Evolutionary conservation across 2,329 filamentous ascomycete genomes (phyloP).

Genomic region (Metarhizium brunneum): DNA sequence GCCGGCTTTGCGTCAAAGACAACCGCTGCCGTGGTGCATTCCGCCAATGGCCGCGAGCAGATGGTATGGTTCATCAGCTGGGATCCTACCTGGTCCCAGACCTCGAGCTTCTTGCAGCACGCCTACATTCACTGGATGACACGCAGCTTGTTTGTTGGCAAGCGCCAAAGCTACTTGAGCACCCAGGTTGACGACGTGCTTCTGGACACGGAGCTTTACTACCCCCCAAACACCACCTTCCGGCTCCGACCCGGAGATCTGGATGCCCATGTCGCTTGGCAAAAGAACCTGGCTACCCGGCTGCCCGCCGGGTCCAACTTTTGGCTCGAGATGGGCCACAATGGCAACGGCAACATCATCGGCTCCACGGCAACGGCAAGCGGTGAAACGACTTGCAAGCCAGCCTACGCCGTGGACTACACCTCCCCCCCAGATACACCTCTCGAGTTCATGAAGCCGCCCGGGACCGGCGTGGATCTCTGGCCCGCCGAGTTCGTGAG

Average conservation of each 20-base stretch:
- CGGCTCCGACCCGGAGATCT: slow-evolving; percentile 38
- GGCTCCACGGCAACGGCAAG: slow-evolving; percentile 40
- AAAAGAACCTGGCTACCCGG: slow-evolving; percentile 30
- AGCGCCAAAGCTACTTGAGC: slow-evolving; percentile 43
- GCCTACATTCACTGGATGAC: slow-evolving; percentile 55
- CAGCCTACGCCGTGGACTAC: slow-evolving; percentile 32
- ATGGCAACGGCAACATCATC: slow-evolving; percentile 36
- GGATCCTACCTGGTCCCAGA: slow-evolving; percentile 31
- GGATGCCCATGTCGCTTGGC: slow-evolving; percentile 34
- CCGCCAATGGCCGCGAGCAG: slow-evolving; percentile 46
- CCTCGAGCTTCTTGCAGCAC: slow-evolving; percentile 51
- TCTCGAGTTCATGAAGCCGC: slow-evolving; percentile 34
- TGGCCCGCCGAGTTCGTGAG: slow-evolving; percentile 42
- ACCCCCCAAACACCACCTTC: slow-evolving; percentile 37
- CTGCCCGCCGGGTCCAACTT: slow-evolving; percentile 42
- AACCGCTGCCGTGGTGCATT: slow-evolving; percentile 51
- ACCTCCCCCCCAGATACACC: slow-evolving; percentile 32
- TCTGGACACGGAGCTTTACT: slow-evolving; percentile 40
- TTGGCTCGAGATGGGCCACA: slow-evolving; percentile 45
- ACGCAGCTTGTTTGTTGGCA: slow-evolving; percentile 47
- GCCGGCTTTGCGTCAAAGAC: slow-evolving; percentile 27
- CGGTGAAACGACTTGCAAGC: slow-evolving; percentile 31
- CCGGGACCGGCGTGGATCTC: slow-evolving; percentile 37
- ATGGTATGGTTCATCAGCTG: slow-evolving; percentile 53
- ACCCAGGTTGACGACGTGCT: slow-evolving; percentile 57